phyloP scores from a whole-genome alignment of 345 rosid genomes.

The Rhodamnia argentea region DNA sequence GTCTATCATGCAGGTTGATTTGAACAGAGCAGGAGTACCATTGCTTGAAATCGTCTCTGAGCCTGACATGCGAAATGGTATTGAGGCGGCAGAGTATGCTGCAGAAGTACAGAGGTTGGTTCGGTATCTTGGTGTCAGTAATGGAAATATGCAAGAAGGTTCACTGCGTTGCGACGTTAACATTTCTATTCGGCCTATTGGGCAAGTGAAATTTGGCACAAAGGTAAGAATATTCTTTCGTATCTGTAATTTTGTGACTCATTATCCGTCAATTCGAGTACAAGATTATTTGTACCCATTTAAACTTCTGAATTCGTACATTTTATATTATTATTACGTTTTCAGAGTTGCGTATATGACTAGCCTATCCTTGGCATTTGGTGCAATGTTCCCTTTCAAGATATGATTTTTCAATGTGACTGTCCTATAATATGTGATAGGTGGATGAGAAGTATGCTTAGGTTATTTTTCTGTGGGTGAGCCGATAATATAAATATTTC shows the following conservation, averaged over 20 bases:
- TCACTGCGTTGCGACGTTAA: constrained; percentile 97
- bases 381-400: not conserved
- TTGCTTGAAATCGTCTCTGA: constrained; percentile 96
- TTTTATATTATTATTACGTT: not conserved
- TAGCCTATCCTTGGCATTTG: not conserved
- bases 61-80: constrained; percentile 92
- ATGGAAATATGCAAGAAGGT: constrained; percentile 97
- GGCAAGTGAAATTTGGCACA: constrained; percentile 75
- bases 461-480: not conserved
- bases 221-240: constrained; percentile 37
- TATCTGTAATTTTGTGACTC: not conserved
- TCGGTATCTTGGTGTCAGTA: constrained; percentile 69
- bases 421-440: not conserved
- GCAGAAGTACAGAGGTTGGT: constrained; percentile 81
- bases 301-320: not conserved
- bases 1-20: constrained; percentile 52
- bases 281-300: not conserved
- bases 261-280: not conserved
- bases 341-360: not conserved
- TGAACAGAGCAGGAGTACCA: constrained; percentile 97
- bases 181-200: constrained; percentile 80
- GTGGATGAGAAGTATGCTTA: not conserved
- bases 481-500: not conserved
- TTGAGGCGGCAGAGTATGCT: constrained; percentile 83
- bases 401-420: not conserved